These are phyloP conservation scores for Tulasnella sp. DNA, from an alignment of 768 basidiomycete genomes.

Conservation along the genomic window DNA sequence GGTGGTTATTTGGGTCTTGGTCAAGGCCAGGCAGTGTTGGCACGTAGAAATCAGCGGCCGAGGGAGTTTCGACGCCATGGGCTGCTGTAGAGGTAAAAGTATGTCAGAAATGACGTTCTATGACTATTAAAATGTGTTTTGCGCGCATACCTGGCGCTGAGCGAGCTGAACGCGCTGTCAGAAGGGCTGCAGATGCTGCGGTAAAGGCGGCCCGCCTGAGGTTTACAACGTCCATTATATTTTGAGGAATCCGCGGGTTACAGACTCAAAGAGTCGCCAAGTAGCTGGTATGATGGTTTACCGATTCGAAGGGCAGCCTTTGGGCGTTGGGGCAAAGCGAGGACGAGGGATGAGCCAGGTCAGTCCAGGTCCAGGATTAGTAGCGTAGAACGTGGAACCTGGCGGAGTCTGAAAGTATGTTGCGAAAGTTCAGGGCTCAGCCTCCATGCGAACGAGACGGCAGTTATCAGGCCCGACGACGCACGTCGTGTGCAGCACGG, in stretches of 20 bases:
- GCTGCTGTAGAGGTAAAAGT: not conserved
- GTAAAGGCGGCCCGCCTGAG: not conserved
- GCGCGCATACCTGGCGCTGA: not conserved
- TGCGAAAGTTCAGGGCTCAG: slow-evolving; percentile 3
- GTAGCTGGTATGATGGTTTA: not conserved
- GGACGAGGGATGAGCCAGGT: slow-evolving; percentile 5
- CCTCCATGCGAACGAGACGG: not conserved
- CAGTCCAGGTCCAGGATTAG: slow-evolving; percentile 5
- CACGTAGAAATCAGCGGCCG: slow-evolving; percentile 77
- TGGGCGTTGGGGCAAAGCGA: not conserved
- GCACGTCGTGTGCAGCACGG: slow-evolving; percentile 1
- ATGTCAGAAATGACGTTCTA: not conserved
- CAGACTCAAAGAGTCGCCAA: not conserved
- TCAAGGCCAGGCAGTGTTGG: slow-evolving; percentile 65
- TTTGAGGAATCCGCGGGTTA: not conserved
- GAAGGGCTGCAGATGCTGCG: not conserved
- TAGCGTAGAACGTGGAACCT: not conserved
- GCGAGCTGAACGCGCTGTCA: slow-evolving; percentile 10
- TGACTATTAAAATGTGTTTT: not conserved
- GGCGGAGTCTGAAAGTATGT: not conserved
- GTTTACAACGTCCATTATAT: not conserved
- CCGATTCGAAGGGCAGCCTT: not conserved
- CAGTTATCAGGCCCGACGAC: not conserved
- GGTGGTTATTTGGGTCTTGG: slow-evolving; percentile 48
- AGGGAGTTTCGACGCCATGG: slow-evolving; percentile 9